These are phyloP conservation scores for Plantago major DNA, from an alignment of 257 asterid species.

Conservation along the genomic window DNA sequence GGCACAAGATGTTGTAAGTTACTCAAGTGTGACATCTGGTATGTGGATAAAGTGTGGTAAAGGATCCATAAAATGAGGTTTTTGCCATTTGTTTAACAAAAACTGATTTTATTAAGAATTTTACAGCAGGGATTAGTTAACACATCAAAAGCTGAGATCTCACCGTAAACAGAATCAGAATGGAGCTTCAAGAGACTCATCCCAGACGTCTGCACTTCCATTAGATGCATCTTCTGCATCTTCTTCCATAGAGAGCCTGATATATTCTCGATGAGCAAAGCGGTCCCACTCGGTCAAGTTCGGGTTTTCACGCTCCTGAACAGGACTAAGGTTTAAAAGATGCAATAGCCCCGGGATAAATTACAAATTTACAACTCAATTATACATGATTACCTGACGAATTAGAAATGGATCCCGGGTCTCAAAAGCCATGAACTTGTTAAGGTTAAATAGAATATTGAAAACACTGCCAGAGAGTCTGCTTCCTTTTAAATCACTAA, in stretches of 20 bases:
- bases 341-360: background rate
- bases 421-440: conserved; percentile 98
- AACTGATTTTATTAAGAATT: no score
- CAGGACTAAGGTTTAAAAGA: conserved; percentile 19
- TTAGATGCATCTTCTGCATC: conserved; percentile 99
- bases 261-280: conserved; percentile 96
- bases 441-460: conserved; percentile 93
- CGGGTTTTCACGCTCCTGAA: conserved; percentile 99
- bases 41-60: no score
- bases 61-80: no score
- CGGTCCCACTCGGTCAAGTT: conserved; percentile 98
- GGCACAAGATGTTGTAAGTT: no score
- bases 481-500: conserved; percentile 84
- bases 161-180: conserved; percentile 60
- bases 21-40: no score
- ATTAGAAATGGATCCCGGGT: conserved; percentile 97
- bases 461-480: conserved; percentile 87
- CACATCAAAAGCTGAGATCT: conserved; percentile 19
- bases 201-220: conserved; percentile 99
- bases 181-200: conserved; percentile 98
- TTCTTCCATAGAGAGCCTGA: conserved; percentile 99
- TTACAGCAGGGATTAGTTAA: no score
- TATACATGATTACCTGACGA: conserved; percentile 70
- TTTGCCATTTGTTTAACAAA: no score
- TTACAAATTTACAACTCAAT: background rate